Base-by-base conservation (phyloP, 306 rosid species). In the Vigna nakashimae region DNA sequence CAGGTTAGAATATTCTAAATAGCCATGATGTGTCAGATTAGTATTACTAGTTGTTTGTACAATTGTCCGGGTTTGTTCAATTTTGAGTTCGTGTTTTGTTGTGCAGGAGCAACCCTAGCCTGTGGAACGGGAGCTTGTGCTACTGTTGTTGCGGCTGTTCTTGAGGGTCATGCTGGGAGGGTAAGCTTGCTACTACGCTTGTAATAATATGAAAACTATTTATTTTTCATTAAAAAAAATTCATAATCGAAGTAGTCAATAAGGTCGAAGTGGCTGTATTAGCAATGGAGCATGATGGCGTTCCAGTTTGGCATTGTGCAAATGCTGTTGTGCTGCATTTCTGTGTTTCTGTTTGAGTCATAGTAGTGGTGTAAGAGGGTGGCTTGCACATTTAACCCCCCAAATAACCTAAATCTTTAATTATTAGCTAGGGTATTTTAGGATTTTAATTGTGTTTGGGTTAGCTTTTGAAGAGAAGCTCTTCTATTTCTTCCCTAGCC, bases 81-180 rank as follows among this genome's bases (percentile, higher is more conserved):
- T 69, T 60, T 9, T 38, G 26, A 63, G 56, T 64, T 74, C 24
- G 12, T 74, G 17, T 45, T 34, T 10, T 78, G 68, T 76, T 51
- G 17, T 83, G 69, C 80, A 95, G 98, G 98, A 62, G 98, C 92
- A 50, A 95, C 99, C 13, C 89, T 92, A 49, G 99, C 99, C 43
- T 95, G 99, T 74, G 98, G 98, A 86, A 95, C 98, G 49, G 98
- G 98, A 88, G 98, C 98, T 69, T 95, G 99, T 92, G 98, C 97
- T 8, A 79, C 80, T 7, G 98, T 92, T 71, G 97, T 92, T 77
- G 99, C 97, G 14, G 98, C 94, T 50, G 94, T 92, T 79, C 99
- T 92, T 9, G 99, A 95, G 86, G 99, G 98, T 71, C 93, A 72
- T 76, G 91, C 98, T 62, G 89, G 80, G 52, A 88, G 96, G 83